Evolutionary conservation across 2,329 filamentous ascomycete genomes (phyloP).

Genomic region (Neonectria ditissima): DNA sequence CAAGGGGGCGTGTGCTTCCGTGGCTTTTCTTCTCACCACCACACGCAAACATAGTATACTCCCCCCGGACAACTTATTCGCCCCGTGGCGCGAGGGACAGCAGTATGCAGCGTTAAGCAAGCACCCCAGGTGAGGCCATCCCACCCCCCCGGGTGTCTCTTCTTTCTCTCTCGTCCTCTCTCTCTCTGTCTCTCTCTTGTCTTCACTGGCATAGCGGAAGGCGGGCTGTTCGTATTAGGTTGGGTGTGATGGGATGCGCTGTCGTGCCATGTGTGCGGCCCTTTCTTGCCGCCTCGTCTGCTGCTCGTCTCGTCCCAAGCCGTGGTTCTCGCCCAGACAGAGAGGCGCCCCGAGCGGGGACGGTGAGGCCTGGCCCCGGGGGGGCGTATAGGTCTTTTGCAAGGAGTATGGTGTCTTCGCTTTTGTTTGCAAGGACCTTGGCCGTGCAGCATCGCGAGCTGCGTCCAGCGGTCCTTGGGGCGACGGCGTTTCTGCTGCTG

Average conservation of each 20-base stretch:
- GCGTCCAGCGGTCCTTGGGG: neutral
- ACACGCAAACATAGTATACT: neutral
- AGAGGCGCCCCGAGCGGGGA: slow-evolving; percentile 37
- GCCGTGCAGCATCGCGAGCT: slow-evolving; percentile 20
- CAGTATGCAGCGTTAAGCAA: slow-evolving; percentile 27
- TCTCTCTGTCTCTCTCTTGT: no score
- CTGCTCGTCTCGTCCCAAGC: neutral
- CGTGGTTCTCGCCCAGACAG: slow-evolving; percentile 35
- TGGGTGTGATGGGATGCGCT: slow-evolving; percentile 37
- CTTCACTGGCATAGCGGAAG: neutral
- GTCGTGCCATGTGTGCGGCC: slow-evolving; percentile 37
- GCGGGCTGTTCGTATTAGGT: slow-evolving; percentile 36
- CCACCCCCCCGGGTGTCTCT: neutral
- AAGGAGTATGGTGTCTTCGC: slow-evolving; percentile 8
- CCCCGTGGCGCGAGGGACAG: slow-evolving; percentile 26
- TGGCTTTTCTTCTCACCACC: neutral
- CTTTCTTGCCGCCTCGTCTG: neutral
- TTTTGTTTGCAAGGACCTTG: slow-evolving; percentile 12
- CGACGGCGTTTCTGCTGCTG: neutral
- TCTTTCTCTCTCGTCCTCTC: no score
- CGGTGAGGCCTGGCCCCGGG: slow-evolving; percentile 3
- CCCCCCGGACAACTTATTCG: neutral
- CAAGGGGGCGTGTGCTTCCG: slow-evolving; percentile 3
- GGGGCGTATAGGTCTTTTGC: slow-evolving; percentile 11
- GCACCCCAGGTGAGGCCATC: slow-evolving; percentile 5